Base-by-base conservation (phyloP, 805 yeast genomes). In the Cyberlindnera xylosilytica region DNA sequence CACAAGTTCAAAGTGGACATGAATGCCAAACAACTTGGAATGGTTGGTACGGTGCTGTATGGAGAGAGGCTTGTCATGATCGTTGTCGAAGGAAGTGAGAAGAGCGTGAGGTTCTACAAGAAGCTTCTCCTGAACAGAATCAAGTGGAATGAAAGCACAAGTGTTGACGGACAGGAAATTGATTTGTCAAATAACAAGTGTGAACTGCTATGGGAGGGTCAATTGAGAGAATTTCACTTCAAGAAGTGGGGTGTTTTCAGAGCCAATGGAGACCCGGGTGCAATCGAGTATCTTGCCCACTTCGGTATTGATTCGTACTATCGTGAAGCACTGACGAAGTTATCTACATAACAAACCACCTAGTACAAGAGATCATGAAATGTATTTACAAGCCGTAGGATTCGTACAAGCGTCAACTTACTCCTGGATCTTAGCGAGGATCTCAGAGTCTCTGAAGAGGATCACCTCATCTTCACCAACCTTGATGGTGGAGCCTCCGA, bases 391-490 rank as follows among this genome's bases (percentile, higher is more conserved):
- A 29, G 36, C 15, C 10, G 34, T 31, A 31, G 36, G n/a, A 20
- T 22, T 22, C 24, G 24, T 22, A 22, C 24, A 10, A 22, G 24
- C 24, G 10, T 22, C 20, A 29, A 19, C 32, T 60, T 69, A 74
- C 54, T 82, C 81, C 60, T 81, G 81, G 61, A 93, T 80, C 75
- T 88, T 91, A 60, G 98, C 99, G 60, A 93, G 78, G 65, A 91
- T 87, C 70, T 91, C 99, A 60, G 86, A 73, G 70, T 93, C 98
- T 66, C 96, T 85, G 79, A 86, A 89, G 60, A 90, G 73, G 56
- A 86, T 74, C 59, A 73, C 81, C 63, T 79, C 74, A 57, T 90
- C 95, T 47, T 85, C 89, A 56, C 87, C 90, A 57, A 93, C 78
- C 71, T 86, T 89, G 67, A 93, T 78, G 50, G 87, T 70, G 53